Evolutionary conservation across 2,329 filamentous ascomycete species (phyloP).

Genomic region (Diaporthe destruens): DNA sequence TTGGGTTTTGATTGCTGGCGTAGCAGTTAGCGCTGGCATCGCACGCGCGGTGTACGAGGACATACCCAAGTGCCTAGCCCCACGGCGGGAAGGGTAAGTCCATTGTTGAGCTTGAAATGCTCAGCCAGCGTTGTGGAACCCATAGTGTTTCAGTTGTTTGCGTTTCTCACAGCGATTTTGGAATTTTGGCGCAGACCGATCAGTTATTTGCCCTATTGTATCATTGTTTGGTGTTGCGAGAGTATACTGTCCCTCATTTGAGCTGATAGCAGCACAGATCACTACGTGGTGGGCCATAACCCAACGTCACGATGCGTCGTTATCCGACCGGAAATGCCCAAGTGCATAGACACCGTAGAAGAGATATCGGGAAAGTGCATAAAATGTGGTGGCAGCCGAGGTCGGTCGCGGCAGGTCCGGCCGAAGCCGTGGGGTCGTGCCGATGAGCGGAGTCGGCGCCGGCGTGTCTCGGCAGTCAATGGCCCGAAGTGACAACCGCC

Average conservation of each 20-base stretch:
- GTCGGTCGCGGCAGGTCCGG: constrained; percentile 17
- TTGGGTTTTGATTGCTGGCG: constrained; percentile 57
- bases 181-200: neutral
- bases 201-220: neutral
- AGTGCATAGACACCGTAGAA: neutral
- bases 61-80: constrained; percentile 41
- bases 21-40: constrained; percentile 9
- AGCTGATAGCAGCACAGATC: constrained; percentile 15
- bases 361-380: constrained; percentile 23
- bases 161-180: neutral
- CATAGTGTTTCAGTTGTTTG: neutral
- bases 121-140: constrained; percentile 32
- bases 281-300: neutral
- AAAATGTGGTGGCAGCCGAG: constrained; percentile 13
- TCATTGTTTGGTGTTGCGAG: neutral
- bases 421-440: neutral
- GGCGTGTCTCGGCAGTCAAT: constrained; percentile 32
- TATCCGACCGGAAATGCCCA: constrained; percentile 34
- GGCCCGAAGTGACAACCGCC: constrained; percentile 15
- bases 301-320: constrained; percentile 4
- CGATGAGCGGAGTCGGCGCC: constrained; percentile 29
- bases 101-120: constrained; percentile 39
- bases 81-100: constrained; percentile 33
- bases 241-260: constrained; percentile 6
- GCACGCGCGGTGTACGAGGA: neutral